These are phyloP conservation scores for Galeopsis tetrahit DNA, from an alignment of 257 asterid species.

Conservation along the genomic window DNA sequence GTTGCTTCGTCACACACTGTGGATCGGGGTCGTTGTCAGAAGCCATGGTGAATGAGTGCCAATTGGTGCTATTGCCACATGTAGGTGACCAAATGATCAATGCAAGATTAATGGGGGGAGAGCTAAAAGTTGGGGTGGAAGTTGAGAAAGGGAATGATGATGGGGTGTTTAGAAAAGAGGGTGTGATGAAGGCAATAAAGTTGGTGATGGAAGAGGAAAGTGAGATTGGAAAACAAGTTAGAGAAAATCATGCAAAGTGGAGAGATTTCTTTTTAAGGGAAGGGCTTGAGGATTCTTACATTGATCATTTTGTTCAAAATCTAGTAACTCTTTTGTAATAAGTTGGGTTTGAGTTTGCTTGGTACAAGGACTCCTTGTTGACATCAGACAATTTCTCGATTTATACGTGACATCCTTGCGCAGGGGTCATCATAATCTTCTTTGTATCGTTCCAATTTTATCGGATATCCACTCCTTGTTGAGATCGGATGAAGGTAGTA, in stretches of 20 bases:
- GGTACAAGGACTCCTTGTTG: no score
- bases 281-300: slow-evolving; percentile 53
- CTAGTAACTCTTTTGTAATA: slow-evolving; percentile 29
- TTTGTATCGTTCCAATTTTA: no score
- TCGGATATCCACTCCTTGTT: no score
- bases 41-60: slow-evolving; percentile 46
- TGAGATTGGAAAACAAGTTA: slow-evolving; percentile 38
- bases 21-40: slow-evolving; percentile 50
- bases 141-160: slow-evolving; percentile 55
- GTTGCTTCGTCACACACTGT: slow-evolving; percentile 56
- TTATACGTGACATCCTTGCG: no score
- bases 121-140: slow-evolving; percentile 47
- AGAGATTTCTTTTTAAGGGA: slow-evolving; percentile 41
- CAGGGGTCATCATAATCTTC: no score
- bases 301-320: slow-evolving; percentile 42
- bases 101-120: slow-evolving; percentile 44
- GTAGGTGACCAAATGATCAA: slow-evolving; percentile 39
- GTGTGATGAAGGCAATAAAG: slow-evolving; percentile 36
- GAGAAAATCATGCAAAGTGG: slow-evolving; percentile 48
- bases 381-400: no score
- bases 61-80: slow-evolving; percentile 44
- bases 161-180: slow-evolving; percentile 48
- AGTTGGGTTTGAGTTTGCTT: no score
- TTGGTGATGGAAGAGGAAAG: slow-evolving; percentile 43
- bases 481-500: no score